Percentiles rank a stretch among this genome's conserved stretches.
Conservation (phyloP, 495 filamentous ascomycete genomes). For the Penicillium longicatenatum region DNA sequence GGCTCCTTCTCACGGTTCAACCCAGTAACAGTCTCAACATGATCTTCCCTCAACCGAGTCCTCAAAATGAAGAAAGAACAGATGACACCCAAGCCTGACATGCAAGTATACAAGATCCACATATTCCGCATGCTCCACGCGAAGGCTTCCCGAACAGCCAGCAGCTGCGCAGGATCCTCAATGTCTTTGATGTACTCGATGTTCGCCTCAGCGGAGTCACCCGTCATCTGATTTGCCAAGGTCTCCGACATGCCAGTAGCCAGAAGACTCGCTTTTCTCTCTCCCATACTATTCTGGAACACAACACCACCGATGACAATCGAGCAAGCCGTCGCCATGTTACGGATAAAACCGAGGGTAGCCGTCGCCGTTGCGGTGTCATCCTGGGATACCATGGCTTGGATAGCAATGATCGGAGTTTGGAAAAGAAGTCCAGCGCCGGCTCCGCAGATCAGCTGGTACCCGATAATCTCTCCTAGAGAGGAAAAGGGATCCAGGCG, state of each 20-base stretch:
- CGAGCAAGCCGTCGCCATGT: constrained; percentile 68
- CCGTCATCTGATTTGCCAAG: constrained; percentile 45
- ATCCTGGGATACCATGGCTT: constrained; percentile 64
- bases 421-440: constrained; percentile 51
- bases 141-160: constrained; percentile 56
- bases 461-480: constrained; percentile 48
- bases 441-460: constrained; percentile 64
- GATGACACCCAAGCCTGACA: constrained; percentile 51
- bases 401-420: constrained; percentile 76
- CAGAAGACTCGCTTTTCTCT: constrained; percentile 35
- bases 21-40: constrained; percentile 60
- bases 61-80: constrained; percentile 57
- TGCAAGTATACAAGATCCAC: constrained; percentile 61
- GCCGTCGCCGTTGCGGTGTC: constrained; percentile 79
- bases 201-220: constrained; percentile 54
- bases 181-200: constrained; percentile 48
- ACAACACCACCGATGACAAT: constrained; percentile 81
- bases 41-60: constrained; percentile 54
- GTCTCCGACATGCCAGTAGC: constrained; percentile 47
- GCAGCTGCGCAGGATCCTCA: constrained; percentile 41
- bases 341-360: constrained; percentile 73
- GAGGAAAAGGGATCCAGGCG: constrained; percentile 39
- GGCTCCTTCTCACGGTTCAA: constrained; percentile 29
- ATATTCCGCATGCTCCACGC: constrained; percentile 62
- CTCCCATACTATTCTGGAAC: constrained; percentile 66